A percentile compares a stretch with the other conserved stretches of the same genome.
phyloP scores from a whole-genome alignment of 192 early-diverging fungal species.

The Hyaloraphidium curvatum region DNA sequence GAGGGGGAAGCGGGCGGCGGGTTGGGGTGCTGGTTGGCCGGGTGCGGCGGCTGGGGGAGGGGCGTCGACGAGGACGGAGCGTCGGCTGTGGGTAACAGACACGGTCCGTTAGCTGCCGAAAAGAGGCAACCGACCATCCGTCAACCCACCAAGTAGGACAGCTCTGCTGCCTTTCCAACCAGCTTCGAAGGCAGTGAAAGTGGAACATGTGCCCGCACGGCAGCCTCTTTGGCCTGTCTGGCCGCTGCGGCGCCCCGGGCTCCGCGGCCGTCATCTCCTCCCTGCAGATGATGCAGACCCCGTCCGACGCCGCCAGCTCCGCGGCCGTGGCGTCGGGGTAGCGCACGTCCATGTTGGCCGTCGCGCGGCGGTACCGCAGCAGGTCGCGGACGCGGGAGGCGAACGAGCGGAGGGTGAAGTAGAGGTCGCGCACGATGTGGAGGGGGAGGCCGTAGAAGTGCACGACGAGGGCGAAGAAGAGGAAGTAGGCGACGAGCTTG shows the following conservation, averaged over 20 bases:
- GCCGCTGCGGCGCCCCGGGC: neutral
- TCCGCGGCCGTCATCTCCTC: conserved; percentile 63
- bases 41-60: neutral
- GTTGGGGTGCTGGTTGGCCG: neutral
- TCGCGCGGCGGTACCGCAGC: conserved; percentile 79
- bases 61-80: conserved; percentile 16
- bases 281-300: conserved; percentile 83
- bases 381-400: conserved; percentile 73
- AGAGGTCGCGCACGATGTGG: conserved; percentile 91
- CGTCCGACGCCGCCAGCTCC: conserved; percentile 51
- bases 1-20: neutral
- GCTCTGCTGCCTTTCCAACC: conserved; percentile 92
- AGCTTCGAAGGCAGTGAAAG: conserved; percentile 85
- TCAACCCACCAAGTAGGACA: conserved; percentile 76
- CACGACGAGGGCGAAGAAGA: conserved; percentile 75
- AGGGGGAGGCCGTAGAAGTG: conserved; percentile 71
- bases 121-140: neutral
- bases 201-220: conserved; percentile 97
- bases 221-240: conserved; percentile 58
- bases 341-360: conserved; percentile 86
- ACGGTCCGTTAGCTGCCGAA: neutral
- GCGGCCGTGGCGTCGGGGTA: conserved; percentile 79
- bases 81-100: conserved; percentile 8
- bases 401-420: conserved; percentile 83
- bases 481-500: conserved; percentile 68